These are phyloP conservation scores for Coriolopsis trogii DNA, from an alignment of 1,284 basidiomycete genomes.

Conservation along the genomic window DNA sequence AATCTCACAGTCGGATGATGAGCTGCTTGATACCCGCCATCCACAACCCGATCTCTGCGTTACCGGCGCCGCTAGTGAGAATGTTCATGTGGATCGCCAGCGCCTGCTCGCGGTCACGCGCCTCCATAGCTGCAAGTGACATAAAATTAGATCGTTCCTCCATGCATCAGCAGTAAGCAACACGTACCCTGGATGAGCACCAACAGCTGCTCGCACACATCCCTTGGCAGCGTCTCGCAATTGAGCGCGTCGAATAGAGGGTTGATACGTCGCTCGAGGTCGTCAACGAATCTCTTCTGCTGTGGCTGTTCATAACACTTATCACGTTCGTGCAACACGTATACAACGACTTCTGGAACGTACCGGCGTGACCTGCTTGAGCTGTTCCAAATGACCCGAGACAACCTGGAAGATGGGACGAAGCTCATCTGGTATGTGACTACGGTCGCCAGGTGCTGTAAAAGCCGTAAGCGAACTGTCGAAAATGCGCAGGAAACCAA, in stretches of 20 bases:
- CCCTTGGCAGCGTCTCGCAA: constrained; percentile 82
- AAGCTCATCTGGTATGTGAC: constrained; percentile 81
- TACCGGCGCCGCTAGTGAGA: constrained; percentile 70
- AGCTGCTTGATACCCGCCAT: constrained; percentile 88
- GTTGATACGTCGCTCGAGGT: constrained; percentile 87
- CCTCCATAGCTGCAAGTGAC: constrained; percentile 65
- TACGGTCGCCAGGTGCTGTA: constrained; percentile 86
- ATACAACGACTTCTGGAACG: constrained; percentile 32
- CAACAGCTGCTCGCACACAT: constrained; percentile 70
- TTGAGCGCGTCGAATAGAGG: constrained; percentile 90
- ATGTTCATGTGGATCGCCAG: constrained; percentile 81
- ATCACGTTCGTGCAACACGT: no score
- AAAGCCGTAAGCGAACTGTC: background rate
- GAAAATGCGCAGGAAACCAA: constrained; percentile 26
- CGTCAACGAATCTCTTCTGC: constrained; percentile 86
- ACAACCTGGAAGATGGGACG: constrained; percentile 74
- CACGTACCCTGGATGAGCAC: constrained; percentile 68
- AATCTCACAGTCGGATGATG: constrained; percentile 57
- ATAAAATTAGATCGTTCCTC: constrained; percentile 9
- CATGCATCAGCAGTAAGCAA: background rate
- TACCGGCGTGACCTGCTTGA: constrained; percentile 77
- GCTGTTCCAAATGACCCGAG: constrained; percentile 57
- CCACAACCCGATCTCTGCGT: constrained; percentile 87
- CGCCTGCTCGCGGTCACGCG: constrained; percentile 70
- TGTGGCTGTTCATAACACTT: no score